Conservation (phyloP, 352 stramenopile species). For the Phytophthora cryptogea region DNA sequence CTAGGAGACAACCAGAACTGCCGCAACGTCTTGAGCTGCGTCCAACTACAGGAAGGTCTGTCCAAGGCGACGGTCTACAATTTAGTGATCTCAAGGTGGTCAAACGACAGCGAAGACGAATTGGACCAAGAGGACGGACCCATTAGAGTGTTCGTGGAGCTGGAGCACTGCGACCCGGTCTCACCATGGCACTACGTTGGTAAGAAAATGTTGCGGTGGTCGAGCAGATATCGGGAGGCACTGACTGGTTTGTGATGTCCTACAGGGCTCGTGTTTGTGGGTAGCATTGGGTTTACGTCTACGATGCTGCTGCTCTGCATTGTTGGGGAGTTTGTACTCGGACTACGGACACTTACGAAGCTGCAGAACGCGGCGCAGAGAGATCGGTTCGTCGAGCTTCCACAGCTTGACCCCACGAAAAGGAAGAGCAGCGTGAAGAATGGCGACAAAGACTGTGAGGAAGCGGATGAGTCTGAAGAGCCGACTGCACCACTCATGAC, state of each 20-base stretch:
- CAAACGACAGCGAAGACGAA: conserved; percentile 1
- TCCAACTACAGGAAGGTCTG: conserved; percentile 39
- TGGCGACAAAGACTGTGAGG: conserved; percentile 6
- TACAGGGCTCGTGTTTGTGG: conserved; percentile 45
- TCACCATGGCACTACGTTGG: conserved; percentile 47
- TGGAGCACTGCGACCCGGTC: conserved; percentile 48
- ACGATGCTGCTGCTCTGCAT: conserved; percentile 45
- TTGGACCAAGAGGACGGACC: conserved; percentile 7
- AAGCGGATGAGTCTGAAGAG: conserved; percentile 14
- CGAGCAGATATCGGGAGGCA: neutral
- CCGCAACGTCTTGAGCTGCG: conserved; percentile 35
- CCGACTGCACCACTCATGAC: conserved; percentile 24
- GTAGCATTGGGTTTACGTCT: conserved; percentile 48
- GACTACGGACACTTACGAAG: conserved; percentile 46
- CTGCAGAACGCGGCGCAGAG: conserved; percentile 33
- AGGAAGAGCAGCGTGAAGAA: conserved; percentile 2
- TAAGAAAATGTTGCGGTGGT: conserved; percentile 12
- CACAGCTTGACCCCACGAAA: conserved; percentile 36
- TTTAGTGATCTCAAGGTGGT: conserved; percentile 44
- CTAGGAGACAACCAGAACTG: conserved; percentile 32
- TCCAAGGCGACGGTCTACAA: conserved; percentile 46
- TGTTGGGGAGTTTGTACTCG: conserved; percentile 52
- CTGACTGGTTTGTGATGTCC: neutral
- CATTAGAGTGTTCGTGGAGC: conserved; percentile 28
- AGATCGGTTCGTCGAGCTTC: conserved; percentile 44